Evolutionary conservation across 345 rosid genomes (phyloP).

Genomic region (Cardamine resedifolia): DNA sequence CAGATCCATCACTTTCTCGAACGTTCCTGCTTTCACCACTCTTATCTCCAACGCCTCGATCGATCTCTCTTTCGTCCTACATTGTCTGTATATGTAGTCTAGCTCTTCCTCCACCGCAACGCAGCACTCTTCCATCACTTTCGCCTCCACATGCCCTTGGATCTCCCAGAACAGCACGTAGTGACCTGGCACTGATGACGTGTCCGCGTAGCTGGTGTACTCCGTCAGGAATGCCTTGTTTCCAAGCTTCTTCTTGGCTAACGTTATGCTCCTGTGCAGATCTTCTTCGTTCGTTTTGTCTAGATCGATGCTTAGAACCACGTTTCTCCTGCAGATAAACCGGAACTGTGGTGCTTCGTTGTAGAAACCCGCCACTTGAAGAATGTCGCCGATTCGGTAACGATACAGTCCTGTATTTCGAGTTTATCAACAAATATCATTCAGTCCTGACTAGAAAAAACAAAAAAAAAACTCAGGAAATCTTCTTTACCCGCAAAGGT

Average conservation of each 20-base stretch:
- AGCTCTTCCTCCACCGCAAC: slow-evolving; percentile 66
- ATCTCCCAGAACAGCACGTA: slow-evolving; percentile 91
- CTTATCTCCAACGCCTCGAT: slow-evolving; percentile 81
- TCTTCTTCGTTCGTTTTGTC: slow-evolving; percentile 97
- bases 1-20: slow-evolving; percentile 82
- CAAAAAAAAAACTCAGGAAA: neutral
- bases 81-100: slow-evolving; percentile 77
- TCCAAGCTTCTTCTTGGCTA: slow-evolving; percentile 56
- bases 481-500: slow-evolving; percentile 63
- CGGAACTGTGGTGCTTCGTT: slow-evolving; percentile 81
- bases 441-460: neutral
- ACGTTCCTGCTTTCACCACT: slow-evolving; percentile 64
- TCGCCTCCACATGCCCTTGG: slow-evolving; percentile 37
- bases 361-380: slow-evolving; percentile 77
- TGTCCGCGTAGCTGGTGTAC: slow-evolving; percentile 82
- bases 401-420: slow-evolving; percentile 63
- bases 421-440: neutral
- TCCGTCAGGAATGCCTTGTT: slow-evolving; percentile 66
- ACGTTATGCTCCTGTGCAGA: slow-evolving; percentile 68
- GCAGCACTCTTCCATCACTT: slow-evolving; percentile 75
- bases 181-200: slow-evolving; percentile 78
- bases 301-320: slow-evolving; percentile 74
- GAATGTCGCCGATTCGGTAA: slow-evolving; percentile 87
- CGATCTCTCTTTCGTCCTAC: slow-evolving; percentile 80
- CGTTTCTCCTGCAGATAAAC: slow-evolving; percentile 78